Evolutionary conservation across 73 alveolate genomes (phyloP), one percentile per base, ranked within the genome.

Genomic region (Blepharisma stoltei): DNA sequence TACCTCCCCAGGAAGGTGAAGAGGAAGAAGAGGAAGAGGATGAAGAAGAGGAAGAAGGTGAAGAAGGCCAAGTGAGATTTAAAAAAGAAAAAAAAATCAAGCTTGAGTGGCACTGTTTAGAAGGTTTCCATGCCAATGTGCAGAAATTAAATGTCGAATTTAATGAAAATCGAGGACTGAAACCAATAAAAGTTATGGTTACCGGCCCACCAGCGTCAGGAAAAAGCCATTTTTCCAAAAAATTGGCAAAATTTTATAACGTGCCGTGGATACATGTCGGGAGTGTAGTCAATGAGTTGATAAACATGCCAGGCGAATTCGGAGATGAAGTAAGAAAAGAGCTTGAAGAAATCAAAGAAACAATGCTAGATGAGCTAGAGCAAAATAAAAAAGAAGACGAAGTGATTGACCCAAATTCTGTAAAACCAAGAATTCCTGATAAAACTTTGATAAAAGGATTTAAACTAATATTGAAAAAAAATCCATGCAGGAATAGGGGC

Each of bases 161-260:
- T 75, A 88, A 83, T 70, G 73, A 71, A 50, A 86, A 68, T 85
- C 38, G 97, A 69, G 93, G 93, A 49, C 78, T 93, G 70, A 83
- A 81, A 54, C 92, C 95, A 48, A 54, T 93, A 71, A 93, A 87
- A 70, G 82, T 90, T 8, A 69, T 82, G 68, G 55, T 90, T 18
- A 91, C 88, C 7, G 98, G 98, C 1, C 98, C 98, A 1, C 97
- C 98, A 6, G 97, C 93, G 0, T 81, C 96, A 9, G 97, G 98
- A 3, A 93, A 93, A 78, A 78, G 96, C 47, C 86, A 88, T 75
- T 75, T 65, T 80, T 89, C 89, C 0, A 73, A 87, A 65, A 73
- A 84, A 78, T 83, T 93, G 55, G 82, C 95, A 48, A 83, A 87
- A 78, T 80, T 68, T 50, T 93, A 82, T 82, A 90, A 90, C 50